Evolutionary conservation across 176 grass and related monocot species (phyloP), one percentile per base, ranked within the genome.

Genomic region (Juncus effusus): DNA sequence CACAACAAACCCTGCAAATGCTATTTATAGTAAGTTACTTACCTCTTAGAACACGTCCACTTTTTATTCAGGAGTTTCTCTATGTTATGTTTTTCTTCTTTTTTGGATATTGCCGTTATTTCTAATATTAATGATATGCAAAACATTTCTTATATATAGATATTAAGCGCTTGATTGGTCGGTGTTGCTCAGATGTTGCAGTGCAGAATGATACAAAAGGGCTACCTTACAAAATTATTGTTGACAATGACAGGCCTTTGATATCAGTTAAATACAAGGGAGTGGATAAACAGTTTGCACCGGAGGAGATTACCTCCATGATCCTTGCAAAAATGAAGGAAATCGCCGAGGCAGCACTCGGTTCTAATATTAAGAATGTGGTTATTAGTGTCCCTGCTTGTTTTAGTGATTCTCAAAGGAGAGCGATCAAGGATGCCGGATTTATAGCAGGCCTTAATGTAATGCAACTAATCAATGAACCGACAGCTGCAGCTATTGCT

Each of bases 301-400:
- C 63, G 6, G 42, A 66, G 63, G 63, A 66, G 16, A 66, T 66
- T 50, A 16, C 38, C 8, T 12, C 42, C 3, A 66, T 51, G 42
- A 28, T 66, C 41, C 42, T 66, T 5, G 15, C 4, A 36, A 66
- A 66, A 8, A 66, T 66, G 40, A 66, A 66, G 49, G 42, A 35
- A 15, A 66, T 50, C 10, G 63, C 16, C 2, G 42, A 66, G 15
- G 63, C 42, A 47, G 11, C 28, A 36, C 63, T 66, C 9, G 35
- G 28, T 28, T 66, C 63, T n/a, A 44, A 44, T 4, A 10, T 66
- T 13, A 51, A 4, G 7, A 52, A 51, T 10, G 63, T 7, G 11
- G 63, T 66, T 66, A 66, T 66, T 13, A 45, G 37, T 66, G 40
- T 66, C 7, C 63, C 63, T 50, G 11, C 63, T 16, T 51, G 42